These are phyloP conservation scores for Zelopaecilomyces penicillatus DNA, from an alignment of 2,329 filamentous ascomycete species.

Conservation along the genomic window DNA sequence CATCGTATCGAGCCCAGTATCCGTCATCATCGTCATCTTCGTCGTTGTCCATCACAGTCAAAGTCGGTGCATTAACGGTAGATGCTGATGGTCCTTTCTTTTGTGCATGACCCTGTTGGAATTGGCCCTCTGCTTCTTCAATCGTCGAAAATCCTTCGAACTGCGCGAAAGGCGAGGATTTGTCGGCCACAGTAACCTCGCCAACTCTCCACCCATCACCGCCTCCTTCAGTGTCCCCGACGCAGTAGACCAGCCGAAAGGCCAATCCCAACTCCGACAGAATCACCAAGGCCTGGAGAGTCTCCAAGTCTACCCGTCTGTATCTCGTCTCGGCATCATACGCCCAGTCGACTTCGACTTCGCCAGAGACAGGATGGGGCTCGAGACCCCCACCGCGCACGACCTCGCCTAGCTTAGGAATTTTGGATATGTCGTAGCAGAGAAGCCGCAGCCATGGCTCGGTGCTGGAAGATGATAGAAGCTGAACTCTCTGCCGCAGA, in stretches of 20 bases:
- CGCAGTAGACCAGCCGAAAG: constrained; percentile 62
- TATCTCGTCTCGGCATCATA: constrained; percentile 56
- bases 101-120: constrained; percentile 16
- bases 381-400: constrained; percentile 58
- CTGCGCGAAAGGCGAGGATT: constrained; percentile 44
- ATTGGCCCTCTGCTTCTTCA: constrained; percentile 52
- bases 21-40: constrained; percentile 63
- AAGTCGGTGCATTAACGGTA: constrained; percentile 8
- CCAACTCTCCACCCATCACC: constrained; percentile 63
- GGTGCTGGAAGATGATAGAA: constrained; percentile 51
- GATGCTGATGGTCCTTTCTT: background rate
- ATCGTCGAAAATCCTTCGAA: constrained; percentile 46
- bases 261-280: constrained; percentile 53
- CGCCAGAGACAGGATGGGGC: constrained; percentile 73
- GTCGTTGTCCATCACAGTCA: constrained; percentile 10
- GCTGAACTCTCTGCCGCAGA: constrained; percentile 55
- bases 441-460: constrained; percentile 67
- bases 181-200: constrained; percentile 56
- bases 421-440: constrained; percentile 54
- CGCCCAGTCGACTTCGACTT: constrained; percentile 66
- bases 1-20: constrained; percentile 74
- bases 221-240: constrained; percentile 52
- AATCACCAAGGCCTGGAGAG: constrained; percentile 58
- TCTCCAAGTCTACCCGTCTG: constrained; percentile 65
- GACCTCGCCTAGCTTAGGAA: constrained; percentile 50